phyloP scores from a whole-genome alignment of 208 protist species.

The Trypanosoma lewisi region DNA sequence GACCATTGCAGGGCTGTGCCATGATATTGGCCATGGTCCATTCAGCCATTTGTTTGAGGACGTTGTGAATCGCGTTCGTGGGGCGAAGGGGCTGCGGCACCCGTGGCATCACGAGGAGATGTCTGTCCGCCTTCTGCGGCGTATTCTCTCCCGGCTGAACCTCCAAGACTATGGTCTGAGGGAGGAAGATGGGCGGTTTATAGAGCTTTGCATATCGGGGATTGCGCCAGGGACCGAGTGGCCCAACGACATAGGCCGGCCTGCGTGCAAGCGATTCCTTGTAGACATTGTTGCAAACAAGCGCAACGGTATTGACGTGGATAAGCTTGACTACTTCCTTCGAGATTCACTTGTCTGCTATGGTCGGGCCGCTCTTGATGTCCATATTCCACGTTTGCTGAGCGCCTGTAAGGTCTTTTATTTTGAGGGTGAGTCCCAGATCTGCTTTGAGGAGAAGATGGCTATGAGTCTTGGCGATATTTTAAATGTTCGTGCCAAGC shows the following conservation, averaged over 20 bases:
- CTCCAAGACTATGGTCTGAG: constrained; percentile 23
- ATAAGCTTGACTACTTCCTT: constrained; percentile 92
- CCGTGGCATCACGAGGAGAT: constrained; percentile 42
- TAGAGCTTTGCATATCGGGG: constrained; percentile 30
- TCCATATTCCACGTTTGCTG: constrained; percentile 43
- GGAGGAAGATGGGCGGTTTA: constrained; percentile 30
- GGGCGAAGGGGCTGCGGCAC: background rate
- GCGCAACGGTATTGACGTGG: constrained; percentile 87
- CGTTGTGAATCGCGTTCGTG: constrained; percentile 28
- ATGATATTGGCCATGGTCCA: constrained; percentile 91
- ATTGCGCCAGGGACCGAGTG: constrained; percentile 25
- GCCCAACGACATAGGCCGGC: constrained; percentile 33
- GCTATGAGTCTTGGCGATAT: constrained; percentile 80
- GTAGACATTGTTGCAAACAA: constrained; percentile 52
- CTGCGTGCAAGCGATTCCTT: constrained; percentile 41
- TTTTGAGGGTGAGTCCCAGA: constrained; percentile 48
- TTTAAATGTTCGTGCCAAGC: constrained; percentile 75
- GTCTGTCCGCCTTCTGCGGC: constrained; percentile 28
- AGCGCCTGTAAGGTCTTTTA: constrained; percentile 42
- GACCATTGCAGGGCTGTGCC: constrained; percentile 84
- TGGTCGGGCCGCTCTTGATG: constrained; percentile 36
- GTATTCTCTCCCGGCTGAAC: constrained; percentile 24
- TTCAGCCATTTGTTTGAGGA: constrained; percentile 90
- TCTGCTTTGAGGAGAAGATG: constrained; percentile 84
- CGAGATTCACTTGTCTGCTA: constrained; percentile 58